Evolutionary conservation across 2,329 filamentous ascomycete species (phyloP).

Genomic region (Tolypocladium nubicola): DNA sequence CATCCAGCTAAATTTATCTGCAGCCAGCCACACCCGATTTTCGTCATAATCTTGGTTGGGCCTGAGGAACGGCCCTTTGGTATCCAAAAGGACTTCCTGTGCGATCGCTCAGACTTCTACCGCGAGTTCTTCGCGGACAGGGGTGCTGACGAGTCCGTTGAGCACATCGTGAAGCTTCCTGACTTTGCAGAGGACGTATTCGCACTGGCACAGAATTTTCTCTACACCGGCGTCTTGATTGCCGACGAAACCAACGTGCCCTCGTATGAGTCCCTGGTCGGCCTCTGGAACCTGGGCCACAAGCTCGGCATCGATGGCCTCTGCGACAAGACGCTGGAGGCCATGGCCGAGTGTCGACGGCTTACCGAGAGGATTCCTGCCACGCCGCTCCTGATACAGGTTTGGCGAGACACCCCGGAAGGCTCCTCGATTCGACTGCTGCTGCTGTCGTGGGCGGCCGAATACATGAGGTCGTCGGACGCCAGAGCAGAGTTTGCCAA

Average conservation of each 20-base stretch:
- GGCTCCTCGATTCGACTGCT: slow-evolving; percentile 49
- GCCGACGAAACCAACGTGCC: slow-evolving; percentile 30
- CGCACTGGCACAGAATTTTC: slow-evolving; percentile 41
- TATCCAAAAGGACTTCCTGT: slow-evolving; percentile 49
- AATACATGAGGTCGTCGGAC: slow-evolving; percentile 50
- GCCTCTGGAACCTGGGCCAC: slow-evolving; percentile 45
- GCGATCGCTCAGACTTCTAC: slow-evolving; percentile 39
- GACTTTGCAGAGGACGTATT: slow-evolving; percentile 39
- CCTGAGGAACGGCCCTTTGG: slow-evolving; percentile 42
- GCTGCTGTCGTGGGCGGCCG: slow-evolving; percentile 50
- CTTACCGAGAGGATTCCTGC: slow-evolving; percentile 45
- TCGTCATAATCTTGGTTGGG: slow-evolving; percentile 45
- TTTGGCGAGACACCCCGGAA: slow-evolving; percentile 52
- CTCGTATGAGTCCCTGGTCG: slow-evolving; percentile 43
- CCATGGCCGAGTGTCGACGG: slow-evolving; percentile 45
- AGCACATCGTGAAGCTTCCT: slow-evolving; percentile 39
- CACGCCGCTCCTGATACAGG: slow-evolving; percentile 46
- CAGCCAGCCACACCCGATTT: slow-evolving; percentile 44
- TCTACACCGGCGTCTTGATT: slow-evolving; percentile 41
- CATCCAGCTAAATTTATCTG: slow-evolving; percentile 1
- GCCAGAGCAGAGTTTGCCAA: slow-evolving; percentile 47
- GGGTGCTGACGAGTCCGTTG: slow-evolving; percentile 27
- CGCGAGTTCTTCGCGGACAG: slow-evolving; percentile 30
- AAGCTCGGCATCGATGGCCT: slow-evolving; percentile 42
- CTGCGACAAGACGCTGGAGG: slow-evolving; percentile 43